Base-by-base conservation (phyloP, 2,329 filamentous ascomycete genomes). In the Penicillium verrucosum region DNA sequence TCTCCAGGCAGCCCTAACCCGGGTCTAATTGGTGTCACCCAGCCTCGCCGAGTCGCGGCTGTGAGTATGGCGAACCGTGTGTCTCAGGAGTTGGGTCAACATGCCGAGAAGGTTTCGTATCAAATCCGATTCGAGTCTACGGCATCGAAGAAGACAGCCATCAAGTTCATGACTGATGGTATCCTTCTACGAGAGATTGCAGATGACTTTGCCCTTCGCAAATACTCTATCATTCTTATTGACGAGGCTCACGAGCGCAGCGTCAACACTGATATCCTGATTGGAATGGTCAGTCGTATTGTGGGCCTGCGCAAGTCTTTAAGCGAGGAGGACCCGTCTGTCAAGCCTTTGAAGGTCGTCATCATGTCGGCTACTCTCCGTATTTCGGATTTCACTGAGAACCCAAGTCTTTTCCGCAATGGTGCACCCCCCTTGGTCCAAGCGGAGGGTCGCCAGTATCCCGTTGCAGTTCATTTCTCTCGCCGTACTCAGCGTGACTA, bases 91-190 rank as follows among this genome's bases (percentile, higher is more conserved):
- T 75, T 99, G 41, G 92, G 91, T 1, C 81, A 89, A 45, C 85
- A 88, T 65, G 86, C 86, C n/a, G 80, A 87, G 27, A 83, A 84
- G 46, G 92, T 99, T 7, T 90, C 90, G 5, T 95, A 97, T 72
- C 94, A 92, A 72, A 97, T 99, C 66, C 89, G 95, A 25, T 99
- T 97, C 63, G 94, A 99, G 70, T 91, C 89, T 48, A 93, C 87
- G 0, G 86, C 89, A 1, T 85, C 86, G 47, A 80, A 86, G 29
- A 88, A 91, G 51, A 99, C 94, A 0, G 89, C 90, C 6, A 85
- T 99, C 72, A 99, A 99, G 73, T 99, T 97, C 77, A 97, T 99
- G 92, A 99, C 94, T 0, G 94, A 99, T 73, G 94, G 94, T 82
- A 92, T 99, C 29, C 79, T 99, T 58, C 82, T 99, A 10, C 87